Conservation (phyloP, 1,284 basidiomycete species). For the Thelephora terrestris region DNA sequence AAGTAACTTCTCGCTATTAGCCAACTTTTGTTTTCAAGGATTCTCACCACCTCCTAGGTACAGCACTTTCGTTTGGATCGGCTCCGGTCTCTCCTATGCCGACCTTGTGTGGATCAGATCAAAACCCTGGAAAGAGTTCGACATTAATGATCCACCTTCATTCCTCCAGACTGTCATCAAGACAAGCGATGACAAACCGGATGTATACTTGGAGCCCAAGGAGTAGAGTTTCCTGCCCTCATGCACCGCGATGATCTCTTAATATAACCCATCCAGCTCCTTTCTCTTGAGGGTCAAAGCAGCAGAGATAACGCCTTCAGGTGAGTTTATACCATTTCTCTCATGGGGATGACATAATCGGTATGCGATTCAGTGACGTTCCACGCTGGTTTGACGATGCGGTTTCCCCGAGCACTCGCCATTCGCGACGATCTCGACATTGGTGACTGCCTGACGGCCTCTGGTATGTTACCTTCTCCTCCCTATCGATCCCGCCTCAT, state of each 20-base stretch:
- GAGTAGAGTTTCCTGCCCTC: conserved; percentile 38
- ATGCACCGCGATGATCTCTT: conserved; percentile 4
- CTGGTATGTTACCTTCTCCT: conserved; percentile 31
- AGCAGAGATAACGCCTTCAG: conserved; percentile 71
- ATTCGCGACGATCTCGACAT: conserved; percentile 68
- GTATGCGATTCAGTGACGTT: conserved; percentile 49
- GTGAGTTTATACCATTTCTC: conserved; percentile 27
- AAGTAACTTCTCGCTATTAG: conserved; percentile 31
- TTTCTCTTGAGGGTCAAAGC: conserved; percentile 88
- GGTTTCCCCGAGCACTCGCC: conserved; percentile 76
- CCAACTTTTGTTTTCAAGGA: not conserved
- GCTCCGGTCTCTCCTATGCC: conserved; percentile 73
- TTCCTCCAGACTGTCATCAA: conserved; percentile 52
- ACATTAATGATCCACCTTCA: conserved; percentile 50
- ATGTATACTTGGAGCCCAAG: conserved; percentile 70
- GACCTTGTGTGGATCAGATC: conserved; percentile 77
- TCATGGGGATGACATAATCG: not conserved
- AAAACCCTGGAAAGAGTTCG: conserved; percentile 69
- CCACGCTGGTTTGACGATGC: conserved; percentile 68
- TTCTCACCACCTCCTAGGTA: conserved; percentile 36
- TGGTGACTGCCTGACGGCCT: conserved; percentile 59
- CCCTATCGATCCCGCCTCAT: not conserved
- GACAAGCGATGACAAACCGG: conserved; percentile 65
- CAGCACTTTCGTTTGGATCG: conserved; percentile 75
- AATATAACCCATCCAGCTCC: conserved; percentile 37